Percentiles rank a stretch among this genome's conserved stretches.
Evolutionary conservation across 805 yeast genomes (phyloP).

Genomic region (Candida adriatica): DNA sequence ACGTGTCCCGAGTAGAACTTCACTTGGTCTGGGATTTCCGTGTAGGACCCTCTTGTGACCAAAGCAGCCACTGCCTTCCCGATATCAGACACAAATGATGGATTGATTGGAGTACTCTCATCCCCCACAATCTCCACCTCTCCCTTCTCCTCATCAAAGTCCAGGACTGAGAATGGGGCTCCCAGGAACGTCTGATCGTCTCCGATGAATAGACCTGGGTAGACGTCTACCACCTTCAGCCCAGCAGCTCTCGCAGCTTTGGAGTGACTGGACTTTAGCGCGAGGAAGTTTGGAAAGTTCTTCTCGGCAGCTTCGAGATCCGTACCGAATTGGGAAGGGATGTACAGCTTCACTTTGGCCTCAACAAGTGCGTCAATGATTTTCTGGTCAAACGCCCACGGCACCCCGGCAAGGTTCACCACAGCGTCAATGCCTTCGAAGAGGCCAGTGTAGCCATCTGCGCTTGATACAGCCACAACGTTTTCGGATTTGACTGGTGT

Average conservation of each 20-base stretch:
- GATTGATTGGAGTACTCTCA: constrained; percentile 29
- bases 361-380: constrained; percentile 34
- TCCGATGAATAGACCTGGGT: constrained; percentile 35
- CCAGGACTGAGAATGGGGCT: constrained; percentile 25
- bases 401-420: constrained; percentile 34
- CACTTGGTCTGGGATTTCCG: constrained; percentile 36
- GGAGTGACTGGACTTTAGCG: constrained; percentile 30
- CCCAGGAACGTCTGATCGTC: constrained; percentile 20
- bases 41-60: constrained; percentile 29
- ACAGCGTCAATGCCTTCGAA: constrained; percentile 45
- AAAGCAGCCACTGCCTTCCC: constrained; percentile 37
- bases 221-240: constrained; percentile 39
- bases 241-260: constrained; percentile 35
- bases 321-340: constrained; percentile 57
- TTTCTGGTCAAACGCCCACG: constrained; percentile 26
- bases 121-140: constrained; percentile 35
- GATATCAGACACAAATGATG: constrained; percentile 34
- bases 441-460: constrained; percentile 26
- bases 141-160: constrained; percentile 30
- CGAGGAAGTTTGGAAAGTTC: constrained; percentile 30
- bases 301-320: constrained; percentile 28
- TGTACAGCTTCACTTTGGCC: constrained; percentile 42
- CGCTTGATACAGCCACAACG: constrained; percentile 13
- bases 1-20: constrained; percentile 37
- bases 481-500: constrained; percentile 15